Evolutionary conservation across 164 flowering plant species (phyloP), one percentile per base, ranked within the genome.

Genomic region (Liriodendron chinense): DNA sequence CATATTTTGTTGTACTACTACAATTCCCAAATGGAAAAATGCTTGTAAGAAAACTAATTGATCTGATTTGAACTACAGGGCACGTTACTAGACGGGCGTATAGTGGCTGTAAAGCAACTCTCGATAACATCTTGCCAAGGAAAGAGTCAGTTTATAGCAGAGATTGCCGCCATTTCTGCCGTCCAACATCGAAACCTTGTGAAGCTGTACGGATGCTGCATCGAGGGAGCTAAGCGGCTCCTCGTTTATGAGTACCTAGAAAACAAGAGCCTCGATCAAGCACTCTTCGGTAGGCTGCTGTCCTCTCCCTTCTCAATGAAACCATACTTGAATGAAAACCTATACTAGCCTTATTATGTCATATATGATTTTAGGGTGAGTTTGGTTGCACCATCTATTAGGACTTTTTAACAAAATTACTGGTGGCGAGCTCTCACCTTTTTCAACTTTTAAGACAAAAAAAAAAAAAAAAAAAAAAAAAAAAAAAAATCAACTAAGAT

Each of bases 121-220:
- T 87, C 92, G 22, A 82, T 83, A 3, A 79, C 87, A 77, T 92
- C 97, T 34, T 89, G 83, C 75, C 95, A 92, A 75, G 93, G 93
- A 74, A 90, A 88, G 84, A 83, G 76, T 74, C 93, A 92, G 79
- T 92, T 92, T 78, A 72, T 87, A 28, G 78, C 97, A 18, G 97
- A 92, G 78, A 89, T 92, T 78, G 91, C 92, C 0, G 89, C 93
- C 43, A 91, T 92, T 76, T 92, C 97, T 47, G 89, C 94, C 6
- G 97, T 92, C 50, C 93, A 89, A 75, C 97, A 92, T 25, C 89
- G 91, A 6, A 91, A 92, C 82, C 90, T 92, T 62, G 95, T 92
- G 78, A 90, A 86, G 78, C 76, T 92, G 79, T 89, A 84, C 78
- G 97, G 97, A 72, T 92, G 94, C 80, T 92, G 97, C 82, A 87